Conservation (phyloP, 2,329 filamentous ascomycete species). For the Endothia cerciana region DNA sequence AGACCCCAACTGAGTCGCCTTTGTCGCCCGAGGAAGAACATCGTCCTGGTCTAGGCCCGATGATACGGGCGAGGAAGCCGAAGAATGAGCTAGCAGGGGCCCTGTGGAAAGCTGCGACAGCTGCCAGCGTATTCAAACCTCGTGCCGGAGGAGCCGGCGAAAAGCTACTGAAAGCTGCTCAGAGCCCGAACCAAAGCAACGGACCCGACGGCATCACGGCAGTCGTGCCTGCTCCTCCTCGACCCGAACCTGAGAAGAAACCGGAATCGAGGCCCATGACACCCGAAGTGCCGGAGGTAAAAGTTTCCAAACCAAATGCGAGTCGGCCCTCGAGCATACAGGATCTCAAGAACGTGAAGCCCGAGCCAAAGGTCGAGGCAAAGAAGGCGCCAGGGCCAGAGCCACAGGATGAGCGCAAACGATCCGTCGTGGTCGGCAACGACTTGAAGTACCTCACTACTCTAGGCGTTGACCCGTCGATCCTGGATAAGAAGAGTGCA, state of each 20-base stretch:
- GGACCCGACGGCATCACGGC: conserved; percentile 88
- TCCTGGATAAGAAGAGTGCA: conserved; percentile 76
- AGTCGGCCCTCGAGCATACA: conserved; percentile 27
- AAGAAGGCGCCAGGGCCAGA: conserved; percentile 37
- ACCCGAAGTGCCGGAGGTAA: conserved; percentile 57
- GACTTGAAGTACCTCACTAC: conserved; percentile 78
- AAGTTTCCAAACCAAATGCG: conserved; percentile 51
- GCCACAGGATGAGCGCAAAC: conserved; percentile 55
- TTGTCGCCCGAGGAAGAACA: conserved; percentile 43
- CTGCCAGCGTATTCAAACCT: conserved; percentile 78
- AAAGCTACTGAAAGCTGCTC: conserved; percentile 56
- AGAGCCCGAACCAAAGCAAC: conserved; percentile 62
- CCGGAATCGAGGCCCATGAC: conserved; percentile 34
- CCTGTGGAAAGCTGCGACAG: conserved; percentile 79
- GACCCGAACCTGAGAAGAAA: conserved; percentile 46
- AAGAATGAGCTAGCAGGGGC: conserved; percentile 74
- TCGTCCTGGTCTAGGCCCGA: conserved; percentile 82
- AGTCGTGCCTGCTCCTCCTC: conserved; percentile 79
- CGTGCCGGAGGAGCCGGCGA: conserved; percentile 85
- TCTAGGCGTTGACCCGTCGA: conserved; percentile 74
- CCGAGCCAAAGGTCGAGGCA: conserved; percentile 38
- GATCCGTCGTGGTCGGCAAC: conserved; percentile 70
- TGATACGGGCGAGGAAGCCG: conserved; percentile 82
- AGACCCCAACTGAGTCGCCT: conserved; percentile 35
- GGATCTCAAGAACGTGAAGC: conserved; percentile 3